Base-by-base conservation (phyloP, 257 asterid species). In the Marsdenia floribunda region DNA sequence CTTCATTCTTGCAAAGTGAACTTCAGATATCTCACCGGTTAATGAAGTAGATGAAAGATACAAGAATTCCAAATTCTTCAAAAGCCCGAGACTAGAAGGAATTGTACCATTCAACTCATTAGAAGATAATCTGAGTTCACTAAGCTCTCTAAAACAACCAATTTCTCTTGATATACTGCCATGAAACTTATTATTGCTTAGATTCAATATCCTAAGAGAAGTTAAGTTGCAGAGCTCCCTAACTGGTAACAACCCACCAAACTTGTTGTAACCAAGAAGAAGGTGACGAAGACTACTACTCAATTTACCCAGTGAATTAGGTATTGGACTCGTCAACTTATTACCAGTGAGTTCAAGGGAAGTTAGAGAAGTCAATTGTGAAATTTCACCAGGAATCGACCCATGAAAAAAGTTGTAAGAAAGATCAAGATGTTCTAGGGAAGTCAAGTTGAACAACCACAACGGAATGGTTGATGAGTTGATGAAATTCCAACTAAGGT, bases 401-500 rank as follows among this genome's bases (percentile, higher is more conserved):
- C 79, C 79, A 49, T 15, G 26, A n/a, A 79, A 79, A 13, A 9
- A 8, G n/a, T 74, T 79, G 10, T 35, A 19, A 6, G 24, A 46
- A 49, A 79, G 79, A 37, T 44, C 22, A 24, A 79, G 82, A 26
- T 10, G 6, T 57, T 10, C 2, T 2, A 79, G 76, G 4, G 73
- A 2, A 47, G 55, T 74, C 8, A 70, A 0, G 22, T 79, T 79
- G 54, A 65, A 80, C 33, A 80, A 15, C 78, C 78, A 72, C 6
- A 49, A 53, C 19, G 78, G 78, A 14, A 76, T 13, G 26, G 68
- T 21, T 24, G 78, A 69, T 19, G 78, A 69, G 11, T 72, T 22
- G 18, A 72, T 9, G 42, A 12, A 1, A 38, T 80, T 76, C 5
- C 2, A 0, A 10, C 61, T 38, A 6, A 75, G 83, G 29, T 75